Base-by-base conservation (phyloP, 257 asterid genomes). In the Solanum sitiens region DNA sequence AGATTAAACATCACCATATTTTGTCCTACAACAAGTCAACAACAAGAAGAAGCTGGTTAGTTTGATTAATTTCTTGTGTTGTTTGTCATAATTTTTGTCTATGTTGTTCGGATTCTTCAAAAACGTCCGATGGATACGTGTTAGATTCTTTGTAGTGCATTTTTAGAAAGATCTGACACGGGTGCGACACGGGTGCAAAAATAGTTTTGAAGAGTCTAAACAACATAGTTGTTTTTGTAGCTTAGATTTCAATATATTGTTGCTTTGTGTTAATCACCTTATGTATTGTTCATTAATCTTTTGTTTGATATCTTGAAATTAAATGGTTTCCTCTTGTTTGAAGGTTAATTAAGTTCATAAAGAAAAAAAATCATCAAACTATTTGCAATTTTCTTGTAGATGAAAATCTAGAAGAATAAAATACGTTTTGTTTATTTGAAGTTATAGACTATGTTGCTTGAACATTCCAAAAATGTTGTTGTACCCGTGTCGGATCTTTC, bases 1-100 rank as follows among this genome's bases (percentile, higher is more conserved):
- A 73, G 20, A 73, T 73, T 32, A 88, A 83, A 87, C 67, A 83
- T 67, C 86, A 65, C 84, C 85, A 70, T 88, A 25, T 76, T 88
- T 89, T 72, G 84, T 90, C 88, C 33, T 74, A 32, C 85, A 79
- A 3, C 40, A 82, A 82, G 85, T 50, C 70, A 82, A 82, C 85
- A 82, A 3, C 21, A 2, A 47, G 20, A 50, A 82, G 70, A 82
- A 82, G 45, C 88, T 86, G 85, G 88, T 86, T 56, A 86, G 88
- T 86, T 86, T 50, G 8, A 30, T 86, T 16, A 73, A 20, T 35
- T 74, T 21, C 20, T 74, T 74, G 53, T 39, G 32, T 39, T 74
- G 11, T 37, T 39, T 13, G 23, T 74, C 32, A 7, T 18, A 39
- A 20, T 74, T 74, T 72, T 21, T 39, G 11, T 39, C 20, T 74